Evolutionary conservation across 2,329 filamentous ascomycete species (phyloP), one percentile per base, ranked within the genome.

Genomic region (Xylariaceae sp.): DNA sequence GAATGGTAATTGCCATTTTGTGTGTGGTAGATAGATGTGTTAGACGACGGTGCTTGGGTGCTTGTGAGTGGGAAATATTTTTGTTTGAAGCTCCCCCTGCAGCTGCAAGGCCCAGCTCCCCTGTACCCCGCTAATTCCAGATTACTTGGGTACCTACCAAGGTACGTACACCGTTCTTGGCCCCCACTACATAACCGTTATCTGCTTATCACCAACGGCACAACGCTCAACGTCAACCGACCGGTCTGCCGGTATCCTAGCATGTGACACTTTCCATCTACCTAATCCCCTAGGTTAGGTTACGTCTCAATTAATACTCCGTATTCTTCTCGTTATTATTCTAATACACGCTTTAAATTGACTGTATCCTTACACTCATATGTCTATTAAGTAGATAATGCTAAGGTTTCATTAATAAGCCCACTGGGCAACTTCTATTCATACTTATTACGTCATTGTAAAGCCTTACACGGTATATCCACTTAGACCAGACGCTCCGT

Each of bases 1-100:
- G 49, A 58, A 73, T 73, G n/a, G 70, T 73, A 45, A 73, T 73
- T 47, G 70, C 67, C 70, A 73, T 73, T 9, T 49, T 62, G 44
- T 7, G 3, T 37, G 9, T 14, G 6, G 9, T 4, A 4, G 26
- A 46, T 7, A n/a, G 45, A 40, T 6, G 29, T 32, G 41, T 49
- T 46, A 37, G 21, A 32, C 19, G 21, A 14, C 48, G 16, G 52
- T 20, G 16, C 16, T 20, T 18, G 18, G 26, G 44, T 56, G 48
- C 42, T 40, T 42, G 10, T 37, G 14, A 40, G 37, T 52, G 29
- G 12, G 12, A 50, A 60, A 56, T 46, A 56, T 49, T 57, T 59
- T 60, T 58, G 54, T 59, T 48, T 48, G 23, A 45, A 60, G 51
- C 52, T 52, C 32, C 29, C 57, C 56, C 51, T 62, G 56, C 40